Evolutionary conservation across 495 filamentous ascomycete genomes (phyloP).

Genomic region (Neurospora sp.): DNA sequence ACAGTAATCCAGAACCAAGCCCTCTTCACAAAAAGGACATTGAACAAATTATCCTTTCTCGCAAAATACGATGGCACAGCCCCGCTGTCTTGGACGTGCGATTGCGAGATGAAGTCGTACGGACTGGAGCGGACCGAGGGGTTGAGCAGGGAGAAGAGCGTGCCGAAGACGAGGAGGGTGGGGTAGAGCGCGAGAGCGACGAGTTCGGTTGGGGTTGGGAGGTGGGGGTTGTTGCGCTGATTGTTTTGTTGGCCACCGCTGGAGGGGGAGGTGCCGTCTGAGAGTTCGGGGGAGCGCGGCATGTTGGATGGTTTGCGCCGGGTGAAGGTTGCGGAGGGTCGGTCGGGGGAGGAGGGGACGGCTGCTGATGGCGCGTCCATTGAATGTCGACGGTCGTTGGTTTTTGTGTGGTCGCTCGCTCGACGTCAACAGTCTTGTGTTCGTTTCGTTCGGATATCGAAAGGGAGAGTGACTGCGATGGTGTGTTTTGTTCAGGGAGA

Average conservation of each 20-base stretch:
- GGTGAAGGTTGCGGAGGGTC: constrained; percentile 2
- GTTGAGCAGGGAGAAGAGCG: constrained; percentile 67
- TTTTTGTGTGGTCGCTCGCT: not conserved
- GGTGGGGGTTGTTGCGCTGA: constrained; percentile 39
- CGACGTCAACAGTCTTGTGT: not conserved
- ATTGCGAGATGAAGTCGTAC: constrained; percentile 45
- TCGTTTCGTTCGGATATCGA: not conserved
- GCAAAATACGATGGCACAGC: constrained; percentile 82
- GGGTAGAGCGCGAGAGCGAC: constrained; percentile 63
- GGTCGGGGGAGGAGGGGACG: not conserved
- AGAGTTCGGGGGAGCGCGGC: not conserved
- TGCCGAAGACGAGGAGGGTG: constrained; percentile 63
- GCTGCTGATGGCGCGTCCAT: constrained; percentile 6
- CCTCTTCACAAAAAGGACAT: constrained; percentile 83
- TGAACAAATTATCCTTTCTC: constrained; percentile 82
- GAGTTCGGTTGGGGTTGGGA: constrained; percentile 53
- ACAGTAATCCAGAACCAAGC: constrained; percentile 86
- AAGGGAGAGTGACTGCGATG: not conserved
- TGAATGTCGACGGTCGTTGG: no score
- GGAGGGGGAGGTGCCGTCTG: not conserved
- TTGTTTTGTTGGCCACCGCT: no score
- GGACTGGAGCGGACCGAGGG: constrained; percentile 48
- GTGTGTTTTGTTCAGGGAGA: not conserved
- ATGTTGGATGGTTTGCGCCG: constrained; percentile 1
- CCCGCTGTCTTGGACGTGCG: constrained; percentile 37